phyloP scores from a whole-genome alignment of 164 flowering plant genomes.

The Euptelea pleiosperma region DNA sequence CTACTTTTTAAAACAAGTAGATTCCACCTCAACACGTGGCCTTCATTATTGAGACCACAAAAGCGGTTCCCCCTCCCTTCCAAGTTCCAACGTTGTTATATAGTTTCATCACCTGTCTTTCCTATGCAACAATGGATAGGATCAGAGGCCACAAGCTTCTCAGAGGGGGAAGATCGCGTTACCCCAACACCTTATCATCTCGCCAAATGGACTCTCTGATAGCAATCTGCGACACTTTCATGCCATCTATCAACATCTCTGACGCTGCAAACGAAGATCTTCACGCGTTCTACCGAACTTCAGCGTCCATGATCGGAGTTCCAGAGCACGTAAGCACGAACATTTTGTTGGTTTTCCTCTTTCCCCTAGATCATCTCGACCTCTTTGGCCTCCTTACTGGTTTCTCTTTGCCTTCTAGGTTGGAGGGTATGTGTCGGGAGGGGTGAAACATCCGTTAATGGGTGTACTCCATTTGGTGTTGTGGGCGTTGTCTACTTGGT shows the following conservation, averaged over 20 bases:
- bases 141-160: slow-evolving; percentile 16
- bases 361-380: no score
- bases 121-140: no score
- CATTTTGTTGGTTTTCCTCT: no score
- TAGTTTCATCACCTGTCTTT: no score
- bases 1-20: no score
- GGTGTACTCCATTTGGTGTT: slow-evolving; percentile 32
- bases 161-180: slow-evolving; percentile 10
- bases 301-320: slow-evolving; percentile 43
- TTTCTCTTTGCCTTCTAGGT: slow-evolving; percentile 28
- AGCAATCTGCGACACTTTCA: slow-evolving; percentile 61
- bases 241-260: slow-evolving; percentile 38
- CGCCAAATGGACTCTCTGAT: slow-evolving; percentile 57
- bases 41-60: no score
- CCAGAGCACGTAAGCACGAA: slow-evolving; percentile 49
- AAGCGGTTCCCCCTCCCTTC: no score
- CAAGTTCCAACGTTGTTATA: no score
- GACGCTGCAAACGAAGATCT: no score
- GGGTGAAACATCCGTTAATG: slow-evolving; percentile 41
- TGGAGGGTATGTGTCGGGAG: slow-evolving; percentile 36
- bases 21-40: no score
- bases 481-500: slow-evolving; percentile 56
- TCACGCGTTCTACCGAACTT: not conserved
- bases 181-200: slow-evolving; percentile 23
- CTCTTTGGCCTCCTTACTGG: not conserved